Evolutionary conservation across 164 flowering plant species (phyloP).

Genomic region (Nelumbo lutea): DNA sequence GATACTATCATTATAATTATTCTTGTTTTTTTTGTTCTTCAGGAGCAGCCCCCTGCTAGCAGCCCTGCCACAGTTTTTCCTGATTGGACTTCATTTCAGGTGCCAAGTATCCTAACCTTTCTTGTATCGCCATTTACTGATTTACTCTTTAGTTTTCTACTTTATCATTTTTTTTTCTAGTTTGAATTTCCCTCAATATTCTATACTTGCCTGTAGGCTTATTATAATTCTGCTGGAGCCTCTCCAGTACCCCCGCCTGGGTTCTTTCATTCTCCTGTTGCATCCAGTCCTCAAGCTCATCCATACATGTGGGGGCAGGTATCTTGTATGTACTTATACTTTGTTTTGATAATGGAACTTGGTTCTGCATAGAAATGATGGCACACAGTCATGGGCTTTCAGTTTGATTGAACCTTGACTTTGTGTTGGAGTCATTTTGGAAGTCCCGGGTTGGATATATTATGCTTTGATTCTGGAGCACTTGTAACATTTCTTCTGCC

Average conservation of each 20-base stretch:
- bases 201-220: constrained; percentile 17
- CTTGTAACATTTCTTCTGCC: constrained; percentile 13
- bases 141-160: background rate
- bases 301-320: constrained; percentile 40
- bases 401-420: constrained; percentile 2
- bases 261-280: constrained; percentile 22
- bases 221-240: constrained; percentile 31
- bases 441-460: background rate
- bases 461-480: constrained; percentile 1
- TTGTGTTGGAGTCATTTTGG: background rate
- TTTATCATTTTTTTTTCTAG: background rate
- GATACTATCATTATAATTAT: background rate
- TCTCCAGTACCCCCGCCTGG: constrained; percentile 30
- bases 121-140: background rate
- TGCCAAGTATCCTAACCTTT: constrained; percentile 1
- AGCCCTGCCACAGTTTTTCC: constrained; percentile 23
- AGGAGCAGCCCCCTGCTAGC: constrained; percentile 31
- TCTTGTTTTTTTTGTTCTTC: constrained; percentile 3
- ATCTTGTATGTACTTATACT: background rate
- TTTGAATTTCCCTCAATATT: constrained; percentile 2
- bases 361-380: constrained; percentile 1
- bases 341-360: background rate
- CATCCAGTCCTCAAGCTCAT: constrained; percentile 31
- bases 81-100: constrained; percentile 35
- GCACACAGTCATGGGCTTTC: constrained; percentile 1